phyloP scores from a whole-genome alignment of 169 alveolate genomes.

The Haemoproteus tartakovskyi region DNA sequence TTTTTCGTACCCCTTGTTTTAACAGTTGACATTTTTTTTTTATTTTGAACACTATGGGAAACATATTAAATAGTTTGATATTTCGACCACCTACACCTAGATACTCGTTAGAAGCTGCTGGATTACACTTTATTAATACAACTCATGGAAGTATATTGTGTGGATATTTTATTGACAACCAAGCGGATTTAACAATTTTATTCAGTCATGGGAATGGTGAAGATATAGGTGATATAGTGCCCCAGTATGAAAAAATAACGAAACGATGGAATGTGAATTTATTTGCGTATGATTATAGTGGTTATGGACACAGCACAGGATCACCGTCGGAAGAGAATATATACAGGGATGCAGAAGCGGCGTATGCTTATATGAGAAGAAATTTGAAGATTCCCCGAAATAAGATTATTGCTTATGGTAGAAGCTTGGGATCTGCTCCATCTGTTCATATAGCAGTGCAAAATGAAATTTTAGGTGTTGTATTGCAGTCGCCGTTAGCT shows the following conservation, averaged over 20 bases:
- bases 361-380: constrained; percentile 73
- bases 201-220: constrained; percentile 90
- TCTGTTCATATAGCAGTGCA: constrained; percentile 84
- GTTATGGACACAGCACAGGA: constrained; percentile 84
- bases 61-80: constrained; percentile 65
- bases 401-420: constrained; percentile 85
- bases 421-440: constrained; percentile 91
- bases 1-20: too few relatives aligned
- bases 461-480: constrained; percentile 77
- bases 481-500: constrained; percentile 86
- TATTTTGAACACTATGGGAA: too few relatives aligned
- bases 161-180: constrained; percentile 73
- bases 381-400: constrained; percentile 72
- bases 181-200: constrained; percentile 76
- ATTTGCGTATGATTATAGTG: constrained; percentile 83
- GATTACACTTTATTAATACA: constrained; percentile 75
- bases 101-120: constrained; percentile 65
- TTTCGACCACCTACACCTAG: constrained; percentile 77
- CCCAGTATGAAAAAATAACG: constrained; percentile 66
- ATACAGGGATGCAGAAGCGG: constrained; percentile 86
- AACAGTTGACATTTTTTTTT: too few relatives aligned
- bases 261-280: constrained; percentile 73
- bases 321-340: constrained; percentile 79
- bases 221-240: constrained; percentile 80
- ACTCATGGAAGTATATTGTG: constrained; percentile 72